Base-by-base conservation (phyloP, 805 yeast genomes). In the Yamadazyma phyllophila region DNA sequence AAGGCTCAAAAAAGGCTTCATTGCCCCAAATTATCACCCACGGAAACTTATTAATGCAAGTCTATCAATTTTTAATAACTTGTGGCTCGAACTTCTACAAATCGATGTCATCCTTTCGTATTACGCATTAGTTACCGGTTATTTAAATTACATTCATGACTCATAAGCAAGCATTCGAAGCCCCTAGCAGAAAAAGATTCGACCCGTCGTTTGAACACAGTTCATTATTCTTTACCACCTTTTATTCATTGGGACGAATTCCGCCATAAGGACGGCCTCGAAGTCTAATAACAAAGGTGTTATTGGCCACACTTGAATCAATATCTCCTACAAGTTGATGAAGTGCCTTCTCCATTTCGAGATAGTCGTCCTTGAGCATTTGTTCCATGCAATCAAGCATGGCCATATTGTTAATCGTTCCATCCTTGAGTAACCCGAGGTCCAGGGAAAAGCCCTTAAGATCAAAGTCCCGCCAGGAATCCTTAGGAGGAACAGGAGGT, bases 311-410 rank as follows among this genome's bases (percentile, higher is more conserved):
- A 31, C 60, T 52, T 5, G n/a, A 26, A 5, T 38, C 46, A 3
- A 65, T 38, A 10, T 51, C 60, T 2, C 39, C 39, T 0, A 55
- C 44, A 2, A 58, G 48, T 6, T 45, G 43, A 8, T 41, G 40
- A 31, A 65, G 41, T 24, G 49, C 52, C 8, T 47, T 14, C 30
- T 56, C 54, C 10, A 64, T 57, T 17, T 37, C 39, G 9, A 47
- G 49, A 11, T 46, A 56, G 30, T 64, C 68, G 36, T 57, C 57
- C 1, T 30, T 7, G 11, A 56, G 39, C 65, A 64, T 62, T 29
- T 63, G 67, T 30, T 48, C 51, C 42, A 64, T 41, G 40, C 67
- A 63, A 7, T 61, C 66, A 12, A 65, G 47, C 35, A 64, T 48
- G 15, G 49, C 48, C 7, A 41, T 26, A 41, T 56, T 48, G 38